These are phyloP conservation scores for Suillus tomentosus DNA, from an alignment of 768 basidiomycete species.

Conservation along the genomic window DNA sequence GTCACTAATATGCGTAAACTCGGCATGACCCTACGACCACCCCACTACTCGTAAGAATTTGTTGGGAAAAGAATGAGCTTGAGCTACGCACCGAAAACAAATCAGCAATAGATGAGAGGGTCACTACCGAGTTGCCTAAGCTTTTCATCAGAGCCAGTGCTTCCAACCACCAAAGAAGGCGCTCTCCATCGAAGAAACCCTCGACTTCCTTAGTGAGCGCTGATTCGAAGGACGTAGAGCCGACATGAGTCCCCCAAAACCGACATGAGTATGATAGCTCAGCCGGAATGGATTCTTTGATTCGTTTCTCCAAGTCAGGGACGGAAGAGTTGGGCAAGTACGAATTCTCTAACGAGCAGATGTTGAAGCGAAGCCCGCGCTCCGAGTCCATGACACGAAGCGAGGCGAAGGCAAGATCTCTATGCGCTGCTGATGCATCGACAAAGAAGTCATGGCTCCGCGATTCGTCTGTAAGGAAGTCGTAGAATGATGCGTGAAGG, in stretches of 20 bases:
- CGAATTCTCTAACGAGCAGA: background rate
- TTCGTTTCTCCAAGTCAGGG: background rate
- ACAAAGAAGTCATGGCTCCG: slow-evolving; percentile 19
- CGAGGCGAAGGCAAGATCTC: slow-evolving; percentile 19
- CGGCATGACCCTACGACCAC: background rate
- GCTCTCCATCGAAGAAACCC: background rate
- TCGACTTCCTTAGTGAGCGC: background rate
- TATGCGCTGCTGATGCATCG: background rate
- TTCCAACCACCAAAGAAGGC: background rate
- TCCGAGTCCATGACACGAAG: slow-evolving; percentile 11
- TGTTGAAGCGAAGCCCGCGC: background rate
- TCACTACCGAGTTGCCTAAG: background rate
- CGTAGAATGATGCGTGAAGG: slow-evolving; percentile 30
- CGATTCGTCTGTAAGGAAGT: slow-evolving; percentile 21
- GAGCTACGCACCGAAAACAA: background rate
- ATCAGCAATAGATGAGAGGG: background rate
- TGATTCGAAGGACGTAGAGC: background rate
- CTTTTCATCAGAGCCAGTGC: background rate
- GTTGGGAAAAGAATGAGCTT: background rate
- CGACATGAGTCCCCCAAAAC: background rate
- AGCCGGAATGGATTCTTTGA: background rate
- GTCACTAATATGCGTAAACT: background rate
- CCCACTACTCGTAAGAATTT: background rate
- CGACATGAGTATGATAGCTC: background rate
- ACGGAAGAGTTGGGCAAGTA: background rate